Evolutionary conservation across 352 stramenopile genomes (phyloP).

Genomic region (Pythium rishiriense): DNA sequence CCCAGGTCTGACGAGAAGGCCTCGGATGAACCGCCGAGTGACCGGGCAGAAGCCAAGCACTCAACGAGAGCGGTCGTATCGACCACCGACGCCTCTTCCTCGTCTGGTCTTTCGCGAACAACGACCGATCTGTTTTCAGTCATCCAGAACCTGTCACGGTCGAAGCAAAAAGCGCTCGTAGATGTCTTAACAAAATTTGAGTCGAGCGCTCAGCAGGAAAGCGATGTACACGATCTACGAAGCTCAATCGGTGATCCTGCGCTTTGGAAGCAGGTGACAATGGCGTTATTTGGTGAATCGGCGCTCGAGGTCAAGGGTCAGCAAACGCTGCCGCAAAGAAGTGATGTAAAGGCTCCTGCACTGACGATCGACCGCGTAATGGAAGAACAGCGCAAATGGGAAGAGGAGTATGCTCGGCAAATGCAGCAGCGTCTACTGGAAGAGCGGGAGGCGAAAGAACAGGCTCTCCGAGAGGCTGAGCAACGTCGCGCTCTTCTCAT

Average conservation of each 20-base stretch:
- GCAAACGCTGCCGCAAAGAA: background rate
- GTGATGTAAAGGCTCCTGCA: background rate
- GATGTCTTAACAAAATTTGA: constrained; percentile 69
- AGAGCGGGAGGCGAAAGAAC: constrained; percentile 58
- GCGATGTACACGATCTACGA: constrained; percentile 51
- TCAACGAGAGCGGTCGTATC: background rate
- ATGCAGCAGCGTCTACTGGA: constrained; percentile 43
- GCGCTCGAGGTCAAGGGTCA: constrained; percentile 4
- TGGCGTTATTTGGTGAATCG: constrained; percentile 26
- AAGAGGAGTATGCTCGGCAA: constrained; percentile 59
- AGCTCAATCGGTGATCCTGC: constrained; percentile 69
- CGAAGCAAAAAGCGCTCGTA: constrained; percentile 63
- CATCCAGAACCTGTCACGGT: constrained; percentile 68
- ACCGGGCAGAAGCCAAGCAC: constrained; percentile 15
- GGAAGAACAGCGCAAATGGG: constrained; percentile 59
- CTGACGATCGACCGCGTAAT: constrained; percentile 41
- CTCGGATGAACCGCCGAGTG: background rate
- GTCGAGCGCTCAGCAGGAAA: constrained; percentile 45
- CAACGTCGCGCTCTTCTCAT: constrained; percentile 52
- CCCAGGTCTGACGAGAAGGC: background rate
- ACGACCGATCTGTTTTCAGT: constrained; percentile 61
- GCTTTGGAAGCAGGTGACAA: constrained; percentile 74
- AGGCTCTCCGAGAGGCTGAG: constrained; percentile 49
- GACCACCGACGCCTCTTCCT: constrained; percentile 11
- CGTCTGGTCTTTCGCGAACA: constrained; percentile 38